A percentile compares a stretch with the other conserved stretches of the same genome.
phyloP scores from a whole-genome alignment of 2,329 filamentous ascomycete genomes.

The Neoarthrinium moseri region DNA sequence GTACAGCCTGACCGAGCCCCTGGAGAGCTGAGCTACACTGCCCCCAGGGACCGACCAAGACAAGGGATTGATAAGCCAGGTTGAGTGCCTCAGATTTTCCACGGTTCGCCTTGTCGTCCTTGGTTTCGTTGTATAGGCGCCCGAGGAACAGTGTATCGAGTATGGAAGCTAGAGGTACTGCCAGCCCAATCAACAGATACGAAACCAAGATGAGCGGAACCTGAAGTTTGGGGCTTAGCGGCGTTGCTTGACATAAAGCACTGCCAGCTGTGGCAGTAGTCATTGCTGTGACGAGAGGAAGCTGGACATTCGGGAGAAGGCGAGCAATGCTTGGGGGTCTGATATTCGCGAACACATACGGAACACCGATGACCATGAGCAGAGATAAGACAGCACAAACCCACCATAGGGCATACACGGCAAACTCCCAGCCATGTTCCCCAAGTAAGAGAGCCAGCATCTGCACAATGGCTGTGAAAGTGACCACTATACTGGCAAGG shows the following conservation, averaged over 20 bases:
- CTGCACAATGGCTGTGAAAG: conserved; percentile 25
- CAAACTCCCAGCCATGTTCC: conserved; percentile 22
- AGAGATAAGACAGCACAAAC: conserved; percentile 30
- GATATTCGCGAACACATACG: conserved; percentile 33
- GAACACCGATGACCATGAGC: conserved; percentile 28
- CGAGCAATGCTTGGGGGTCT: conserved; percentile 32
- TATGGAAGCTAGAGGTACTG: conserved; percentile 28
- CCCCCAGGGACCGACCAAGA: conserved; percentile 37
- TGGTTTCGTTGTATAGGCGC: conserved; percentile 27
- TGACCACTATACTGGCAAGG: conserved; percentile 35
- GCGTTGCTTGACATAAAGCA: conserved; percentile 21
- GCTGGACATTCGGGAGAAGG: conserved; percentile 30
- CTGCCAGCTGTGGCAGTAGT: conserved; percentile 36
- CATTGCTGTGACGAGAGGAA: conserved; percentile 37
- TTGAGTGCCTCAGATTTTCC: conserved; percentile 8
- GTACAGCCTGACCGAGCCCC: conserved; percentile 31
- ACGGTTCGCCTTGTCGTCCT: conserved; percentile 9
- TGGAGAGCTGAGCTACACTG: conserved; percentile 38
- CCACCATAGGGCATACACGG: conserved; percentile 39
- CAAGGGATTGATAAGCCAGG: conserved; percentile 35
- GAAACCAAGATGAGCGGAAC: conserved; percentile 38
- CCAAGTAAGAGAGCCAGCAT: conserved; percentile 24
- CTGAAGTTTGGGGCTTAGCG: conserved; percentile 22
- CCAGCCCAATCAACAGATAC: conserved; percentile 36
- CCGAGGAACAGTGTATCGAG: conserved; percentile 32